Base-by-base conservation (phyloP, 176 grass and related monocot genomes). In the Eremochloa ophiuroides region DNA sequence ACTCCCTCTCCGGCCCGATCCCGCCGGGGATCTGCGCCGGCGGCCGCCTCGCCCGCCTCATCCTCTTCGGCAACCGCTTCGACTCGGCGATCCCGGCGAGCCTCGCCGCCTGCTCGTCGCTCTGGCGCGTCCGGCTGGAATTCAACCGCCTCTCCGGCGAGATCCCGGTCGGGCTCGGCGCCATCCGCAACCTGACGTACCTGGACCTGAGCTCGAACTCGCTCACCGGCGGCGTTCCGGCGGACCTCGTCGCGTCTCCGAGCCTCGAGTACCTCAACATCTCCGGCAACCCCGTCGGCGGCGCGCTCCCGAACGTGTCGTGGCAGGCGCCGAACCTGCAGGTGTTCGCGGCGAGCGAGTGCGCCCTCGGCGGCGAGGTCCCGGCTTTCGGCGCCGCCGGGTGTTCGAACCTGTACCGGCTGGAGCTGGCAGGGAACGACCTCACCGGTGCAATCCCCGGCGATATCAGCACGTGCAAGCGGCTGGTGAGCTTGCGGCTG, bases 31-130 rank as follows among this genome's bases (percentile, higher is more conserved):
- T 98, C 30, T 98, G 95, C 89, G 7, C 75, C 67, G 79, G 92
- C 22, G 76, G 86, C 72, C 78, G 79, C 0, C 95, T 98, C 13
- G 82, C 80, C 38, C 83, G 93, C 5, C 85, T 98, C 44, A 98
- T 98, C 79, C 93, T 98, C 76, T 98, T 98, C 85, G 84, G 30
- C 7, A 98, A 98, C 88, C 61, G 18, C 13, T 90, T 98, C 88
- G 85, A 91, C 71, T 95, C 93, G 2, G 23, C 53, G 1, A 91
- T 98, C 29, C 95, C 95, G 61, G 38, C 73, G 8, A 87, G 67
- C 64, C 90, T 98, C 78, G 78, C 83, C 13, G 66, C 42, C 47
- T 98, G 95, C 87, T 80, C 90, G 25, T 94, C 95, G 7, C 84
- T 98, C 22, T 98, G 95, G 88, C 86, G 95, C 0, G 77, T 98